Percentiles rank a stretch among this genome's conserved stretches.
Evolutionary conservation across 208 protist genomes (phyloP).

Genomic region (Hexamita inflata): DNA sequence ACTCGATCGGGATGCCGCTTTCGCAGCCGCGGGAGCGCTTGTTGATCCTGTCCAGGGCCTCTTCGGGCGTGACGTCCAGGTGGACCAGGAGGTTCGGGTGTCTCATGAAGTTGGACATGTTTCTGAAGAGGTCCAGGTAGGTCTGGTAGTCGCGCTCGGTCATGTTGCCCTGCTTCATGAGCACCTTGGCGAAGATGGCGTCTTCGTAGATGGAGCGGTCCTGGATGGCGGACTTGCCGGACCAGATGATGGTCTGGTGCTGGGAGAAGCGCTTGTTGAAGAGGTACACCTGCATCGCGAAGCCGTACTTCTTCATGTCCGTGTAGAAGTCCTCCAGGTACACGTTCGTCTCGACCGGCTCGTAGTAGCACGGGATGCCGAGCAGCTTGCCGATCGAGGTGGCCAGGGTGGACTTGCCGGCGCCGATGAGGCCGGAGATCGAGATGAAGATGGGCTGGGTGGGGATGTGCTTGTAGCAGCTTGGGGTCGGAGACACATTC

Average conservation of each 20-base stretch:
- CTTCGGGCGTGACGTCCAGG: slow-evolving; percentile 48
- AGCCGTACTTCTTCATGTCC: slow-evolving; percentile 44
- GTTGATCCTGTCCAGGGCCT: slow-evolving; percentile 41
- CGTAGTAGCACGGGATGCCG: slow-evolving; percentile 42
- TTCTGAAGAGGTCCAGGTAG: slow-evolving; percentile 40
- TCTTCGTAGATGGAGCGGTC: slow-evolving; percentile 52
- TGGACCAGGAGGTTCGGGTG: slow-evolving; percentile 48
- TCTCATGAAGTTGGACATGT: slow-evolving; percentile 49
- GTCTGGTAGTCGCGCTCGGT: slow-evolving; percentile 46
- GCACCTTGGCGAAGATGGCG: slow-evolving; percentile 41
- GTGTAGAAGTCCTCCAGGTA: slow-evolving; percentile 49
- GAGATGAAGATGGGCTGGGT: slow-evolving; percentile 45
- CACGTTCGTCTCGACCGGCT: slow-evolving; percentile 46
- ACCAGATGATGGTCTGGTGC: slow-evolving; percentile 52
- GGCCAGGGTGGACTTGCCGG: slow-evolving; percentile 46
- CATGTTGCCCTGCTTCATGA: slow-evolving; percentile 37
- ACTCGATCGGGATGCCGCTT: slow-evolving; percentile 37
- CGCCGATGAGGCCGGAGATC: slow-evolving; percentile 46
- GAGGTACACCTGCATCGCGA: slow-evolving; percentile 48
- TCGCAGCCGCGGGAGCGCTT: slow-evolving; percentile 36
- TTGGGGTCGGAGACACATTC: too few species aligned
- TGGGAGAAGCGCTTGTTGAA: slow-evolving; percentile 47
- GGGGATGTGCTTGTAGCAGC: too few species aligned
- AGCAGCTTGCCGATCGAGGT: slow-evolving; percentile 29
- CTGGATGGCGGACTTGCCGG: slow-evolving; percentile 32